Base-by-base conservation (phyloP, 1,139 yeast species). In the Spencermartinsiella ligniputridi region DNA sequence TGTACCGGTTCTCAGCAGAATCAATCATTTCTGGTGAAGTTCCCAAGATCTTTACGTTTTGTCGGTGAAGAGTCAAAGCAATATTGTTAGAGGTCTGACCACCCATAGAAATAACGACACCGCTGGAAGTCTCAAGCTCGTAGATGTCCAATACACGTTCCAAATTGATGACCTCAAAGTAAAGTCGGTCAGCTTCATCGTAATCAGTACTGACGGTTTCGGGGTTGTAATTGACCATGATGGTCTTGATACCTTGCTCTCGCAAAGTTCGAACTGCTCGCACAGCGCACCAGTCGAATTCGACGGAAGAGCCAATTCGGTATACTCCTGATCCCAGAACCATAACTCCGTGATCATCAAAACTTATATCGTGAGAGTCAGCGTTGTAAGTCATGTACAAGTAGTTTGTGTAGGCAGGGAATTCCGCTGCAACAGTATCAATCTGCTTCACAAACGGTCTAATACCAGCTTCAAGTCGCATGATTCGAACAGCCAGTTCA, bases 11-110 rank as follows among this genome's bases (percentile, higher is more conserved):
- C 74, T 92, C 98, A 54, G 98, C 98, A 53, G 95, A 83, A 66
- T 92, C 98, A 67, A 92, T 92, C 96, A 88, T 89, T 68, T 88
- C 96, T 49, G 98, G 98, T 35, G 96, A 84, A 42, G 98, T 92
- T 69, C 98, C 98, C 59, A 92, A 75, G 54, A 92, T 86, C 74
- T 90, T 92, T 57, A 89, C 97, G 45, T 88, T 88, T 71, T 90
- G 95, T 70, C 97, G 84, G 70, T 90, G 92, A 61, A 92, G 76
- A 52, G 90, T 82, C 66, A 92, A 76, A 27, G 98, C 98, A 72
- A 92, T 92, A 68, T 92, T 92, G 72, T 92, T 89, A 6, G 97
- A 88, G 37, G 96, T 87, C 74, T 94, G 98, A 65, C 98, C 98
- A 76, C 98, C 98, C 95, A 92, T 89, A 51, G 97, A 85, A 55